phyloP scores from a whole-genome alignment of 2,329 filamentous ascomycete species.

The Rutstroemia sp. region DNA sequence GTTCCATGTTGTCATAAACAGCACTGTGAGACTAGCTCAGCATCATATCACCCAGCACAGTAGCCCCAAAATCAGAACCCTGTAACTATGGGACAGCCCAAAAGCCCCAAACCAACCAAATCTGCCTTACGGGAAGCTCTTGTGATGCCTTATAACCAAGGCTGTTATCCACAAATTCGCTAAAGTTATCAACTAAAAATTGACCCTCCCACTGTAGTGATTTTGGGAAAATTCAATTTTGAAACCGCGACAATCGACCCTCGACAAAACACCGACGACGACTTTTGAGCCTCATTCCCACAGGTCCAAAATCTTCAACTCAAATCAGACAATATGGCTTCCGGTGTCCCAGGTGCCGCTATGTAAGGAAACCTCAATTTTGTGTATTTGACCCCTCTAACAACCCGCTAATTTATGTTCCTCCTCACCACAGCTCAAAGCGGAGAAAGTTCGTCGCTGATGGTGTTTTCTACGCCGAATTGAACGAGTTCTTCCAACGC shows the following conservation, averaged over 20 bases:
- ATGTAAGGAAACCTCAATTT: slow-evolving; percentile 26
- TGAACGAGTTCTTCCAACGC: slow-evolving; percentile 99
- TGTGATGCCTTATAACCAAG: background rate
- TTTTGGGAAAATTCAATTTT: slow-evolving; percentile 2
- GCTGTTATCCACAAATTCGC: background rate
- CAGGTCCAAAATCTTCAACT: slow-evolving; percentile 24
- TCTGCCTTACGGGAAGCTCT: background rate
- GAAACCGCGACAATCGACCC: slow-evolving; percentile 8
- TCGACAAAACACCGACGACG: slow-evolving; percentile 21
- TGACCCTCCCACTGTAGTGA: slow-evolving; percentile 5
- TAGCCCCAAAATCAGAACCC: too few species aligned
- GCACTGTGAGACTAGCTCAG: background rate
- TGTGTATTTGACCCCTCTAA: background rate
- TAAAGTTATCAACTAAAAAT: slow-evolving; percentile 5
- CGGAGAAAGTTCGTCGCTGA: slow-evolving; percentile 92
- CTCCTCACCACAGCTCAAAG: slow-evolving; percentile 61
- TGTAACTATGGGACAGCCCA: too few species aligned
- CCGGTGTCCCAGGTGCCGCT: slow-evolving; percentile 31
- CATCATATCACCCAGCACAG: too few species aligned
- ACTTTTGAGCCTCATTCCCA: slow-evolving; percentile 18
- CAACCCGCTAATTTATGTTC: background rate
- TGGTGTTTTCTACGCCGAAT: slow-evolving; percentile 99
- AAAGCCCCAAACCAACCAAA: background rate
- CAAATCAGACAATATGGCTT: slow-evolving; percentile 32
- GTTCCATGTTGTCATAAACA: background rate